Evolutionary conservation across 371 early-diverging fungal species (phyloP).

Genomic region (Mortierella sp.): DNA sequence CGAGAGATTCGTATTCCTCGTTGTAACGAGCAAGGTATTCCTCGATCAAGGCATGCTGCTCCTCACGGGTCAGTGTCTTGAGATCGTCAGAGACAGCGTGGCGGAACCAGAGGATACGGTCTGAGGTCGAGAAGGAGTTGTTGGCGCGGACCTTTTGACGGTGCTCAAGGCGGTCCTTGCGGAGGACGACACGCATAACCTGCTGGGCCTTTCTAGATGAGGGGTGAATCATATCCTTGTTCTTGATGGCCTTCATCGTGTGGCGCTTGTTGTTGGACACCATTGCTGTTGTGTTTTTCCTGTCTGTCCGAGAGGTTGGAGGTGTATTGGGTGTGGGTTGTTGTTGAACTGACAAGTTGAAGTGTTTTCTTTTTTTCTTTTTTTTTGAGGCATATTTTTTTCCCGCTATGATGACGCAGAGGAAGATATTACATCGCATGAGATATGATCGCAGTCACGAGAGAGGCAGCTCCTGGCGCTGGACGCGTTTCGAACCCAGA

Average conservation of each 20-base stretch:
- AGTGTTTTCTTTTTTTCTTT: constrained; percentile 8
- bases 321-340: background rate
- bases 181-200: constrained; percentile 65
- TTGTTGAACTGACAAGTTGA: background rate
- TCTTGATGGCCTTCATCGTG: constrained; percentile 74
- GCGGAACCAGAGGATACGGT: constrained; percentile 76
- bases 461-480: background rate
- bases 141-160: constrained; percentile 49
- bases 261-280: constrained; percentile 70
- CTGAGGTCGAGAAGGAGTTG: constrained; percentile 54
- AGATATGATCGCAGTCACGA: background rate
- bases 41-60: constrained; percentile 68
- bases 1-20: constrained; percentile 66
- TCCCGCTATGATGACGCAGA: background rate
- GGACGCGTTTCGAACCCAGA: constrained; percentile 17
- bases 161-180: constrained; percentile 67
- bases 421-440: background rate
- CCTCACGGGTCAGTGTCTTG: constrained; percentile 59
- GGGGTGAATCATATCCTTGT: constrained; percentile 72
- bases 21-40: constrained; percentile 65
- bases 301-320: background rate
- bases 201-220: constrained; percentile 75
- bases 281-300: constrained; percentile 20
- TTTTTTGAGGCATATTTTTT: constrained; percentile 6
- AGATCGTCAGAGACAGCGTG: constrained; percentile 68